Base-by-base conservation (phyloP, 192 early-diverging fungal genomes). In the Chytriomyces confervae region DNA sequence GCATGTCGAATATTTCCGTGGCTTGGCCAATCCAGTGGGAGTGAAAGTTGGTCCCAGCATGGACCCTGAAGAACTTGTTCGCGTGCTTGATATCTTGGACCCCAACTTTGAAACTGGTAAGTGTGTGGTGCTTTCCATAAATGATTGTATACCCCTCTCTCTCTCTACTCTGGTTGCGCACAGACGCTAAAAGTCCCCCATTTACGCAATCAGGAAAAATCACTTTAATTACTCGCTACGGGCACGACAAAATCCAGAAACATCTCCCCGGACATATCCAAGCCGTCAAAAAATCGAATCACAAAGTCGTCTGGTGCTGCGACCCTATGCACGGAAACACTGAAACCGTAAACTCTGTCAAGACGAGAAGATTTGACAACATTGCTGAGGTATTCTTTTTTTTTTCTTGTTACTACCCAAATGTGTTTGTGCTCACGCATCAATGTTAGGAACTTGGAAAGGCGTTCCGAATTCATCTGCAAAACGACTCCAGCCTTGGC, bases 311-410 rank as follows among this genome's bases (percentile, higher is more conserved):
- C 8, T 99, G 97, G 97, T 94, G 87, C 69, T 88, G 85, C 84
- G 97, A 99, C 81, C 97, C 97, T 11, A 97, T 97, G 95, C 97
- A 99, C 81, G 97, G 97, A 77, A 99, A 99, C 85, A 98, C 96
- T 16, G 93, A 94, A 72, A 91, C 90, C 13, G 91, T 93, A 0
- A 85, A 92, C 6, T 95, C 95, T 6, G 86, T 96, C 77, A 98
- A 98, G 85, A 99, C 97, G 2, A 86, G 97, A 49, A 88, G 93
- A 47, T 95, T 96, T 80, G 90, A 95, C 46, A 90, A 94, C 64
- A 99, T 99, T 73, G 92, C 94, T 64, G 77, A 75, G 69, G 86
- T 87, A 81, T 46, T 57, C 16, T 20, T 2, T 5, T 20, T 57
- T 13, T 3, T 13, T 69, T 2, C 6, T 53, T 24, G 20, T 13